Percentiles rank a stretch among this genome's conserved stretches.
Conservation (phyloP, 164 flowering plant genomes). For the Protea cynaroides region DNA sequence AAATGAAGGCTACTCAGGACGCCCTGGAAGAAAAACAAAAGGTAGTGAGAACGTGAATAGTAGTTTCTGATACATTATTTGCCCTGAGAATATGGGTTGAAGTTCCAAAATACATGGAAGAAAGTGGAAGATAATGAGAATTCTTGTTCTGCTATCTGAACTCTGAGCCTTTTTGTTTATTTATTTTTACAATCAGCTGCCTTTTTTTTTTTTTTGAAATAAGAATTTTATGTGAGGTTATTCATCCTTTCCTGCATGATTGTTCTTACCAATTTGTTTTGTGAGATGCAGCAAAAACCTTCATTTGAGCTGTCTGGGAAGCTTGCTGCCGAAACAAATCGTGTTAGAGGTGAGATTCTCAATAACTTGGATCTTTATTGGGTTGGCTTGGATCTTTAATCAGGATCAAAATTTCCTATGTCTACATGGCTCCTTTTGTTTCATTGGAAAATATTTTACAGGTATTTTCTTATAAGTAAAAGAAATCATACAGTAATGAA, state of each 20-base stretch:
- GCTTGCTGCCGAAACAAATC: slow-evolving; percentile 95
- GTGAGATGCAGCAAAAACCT: slow-evolving; percentile 74
- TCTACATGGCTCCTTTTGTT: background rate
- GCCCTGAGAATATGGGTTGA: background rate
- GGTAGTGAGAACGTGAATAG: slow-evolving; percentile 27
- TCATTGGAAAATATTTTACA: too few species aligned
- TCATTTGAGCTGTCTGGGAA: slow-evolving; percentile 98
- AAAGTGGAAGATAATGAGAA: background rate
- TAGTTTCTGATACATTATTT: background rate
- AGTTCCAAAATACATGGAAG: background rate
- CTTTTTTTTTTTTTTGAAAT: too few species aligned
- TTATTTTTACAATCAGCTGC: too few species aligned
- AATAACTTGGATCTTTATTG: background rate
- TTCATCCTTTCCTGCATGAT: background rate
- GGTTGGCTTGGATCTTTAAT: background rate
- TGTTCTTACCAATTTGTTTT: slow-evolving; percentile 4
- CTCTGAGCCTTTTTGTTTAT: background rate
- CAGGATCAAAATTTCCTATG: background rate
- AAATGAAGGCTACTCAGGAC: slow-evolving; percentile 84
- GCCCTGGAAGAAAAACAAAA: slow-evolving; percentile 72
- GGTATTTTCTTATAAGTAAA: too few species aligned
- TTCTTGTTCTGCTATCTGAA: slow-evolving; percentile 1
- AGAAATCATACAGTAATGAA: too few species aligned
- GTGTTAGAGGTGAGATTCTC: slow-evolving; percentile 67
- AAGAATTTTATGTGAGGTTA: too few species aligned